Evolutionary conservation across 1,284 basidiomycete genomes (phyloP), one percentile per base, ranked within the genome.

Genomic region (Singerocomus inundabilis): DNA sequence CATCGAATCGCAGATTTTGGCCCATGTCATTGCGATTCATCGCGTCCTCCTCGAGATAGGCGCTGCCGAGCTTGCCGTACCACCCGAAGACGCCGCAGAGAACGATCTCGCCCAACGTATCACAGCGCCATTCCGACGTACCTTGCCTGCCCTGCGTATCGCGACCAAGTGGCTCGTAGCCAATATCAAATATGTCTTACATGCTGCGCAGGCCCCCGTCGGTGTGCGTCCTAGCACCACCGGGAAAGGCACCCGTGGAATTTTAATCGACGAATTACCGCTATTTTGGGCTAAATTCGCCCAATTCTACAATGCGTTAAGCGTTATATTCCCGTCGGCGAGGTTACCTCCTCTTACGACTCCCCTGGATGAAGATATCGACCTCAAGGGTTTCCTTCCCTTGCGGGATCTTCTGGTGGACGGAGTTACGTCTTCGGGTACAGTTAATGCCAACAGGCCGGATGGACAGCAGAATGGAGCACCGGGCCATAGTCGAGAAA

Each of bases 331-430:
- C 68, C 93, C 93, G 0, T 67, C 75, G 3, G 75, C 77, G 4
- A 75, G 75, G 39, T 68, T 97, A 21, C 91, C 91, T 1, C 63
- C 70, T 16, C 72, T 90, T 16, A 74, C 72, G 4, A 75, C 78
- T 1, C 79, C 83, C n/a, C 72, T 98, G 49, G 93, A 97, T 55
- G 96, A 99, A 69, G 96, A 99, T 68, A 70, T 86, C 5, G 95
- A 98, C 52, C 81, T 97, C 76, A 77, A 79, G 35, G 96, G 94
- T 0, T 98, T 97, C 65, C 72, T 86, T 16, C 96, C 96, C 3
- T 74, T 98, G 42, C 81, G 81, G 47, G 79, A 81, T 49, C 68
- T 80, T 56, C 71, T 80, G 67, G 72, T 62, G 15, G 49, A 48
- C 29, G 54, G 52, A 26, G 52, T 37, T n/a, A 25, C 36, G 33